Percentiles rank a stretch among this genome's conserved stretches.
These are phyloP conservation scores for Metarhizium robertsii DNA, from an alignment of 2,329 filamentous ascomycete genomes.

Conservation along the genomic window DNA sequence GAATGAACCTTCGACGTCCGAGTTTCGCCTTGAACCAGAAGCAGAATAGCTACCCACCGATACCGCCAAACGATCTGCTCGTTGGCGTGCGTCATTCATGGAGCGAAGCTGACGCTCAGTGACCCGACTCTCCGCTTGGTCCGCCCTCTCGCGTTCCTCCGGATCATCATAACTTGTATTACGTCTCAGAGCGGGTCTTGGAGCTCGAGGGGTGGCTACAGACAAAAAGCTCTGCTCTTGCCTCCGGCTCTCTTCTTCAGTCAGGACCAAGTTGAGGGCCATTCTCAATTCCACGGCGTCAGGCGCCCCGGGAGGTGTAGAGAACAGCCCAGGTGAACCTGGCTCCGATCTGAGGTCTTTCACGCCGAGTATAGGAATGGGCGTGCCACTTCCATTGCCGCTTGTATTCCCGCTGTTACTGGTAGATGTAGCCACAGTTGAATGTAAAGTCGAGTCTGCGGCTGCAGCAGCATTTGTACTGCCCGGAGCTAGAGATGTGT, in stretches of 20 bases:
- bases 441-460: background rate
- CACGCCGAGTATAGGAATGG: background rate
- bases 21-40: constrained; percentile 26
- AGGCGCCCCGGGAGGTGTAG: constrained; percentile 23
- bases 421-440: background rate
- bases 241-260: constrained; percentile 18
- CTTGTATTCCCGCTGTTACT: background rate
- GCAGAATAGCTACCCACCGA: constrained; percentile 29
- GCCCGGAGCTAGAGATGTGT: constrained; percentile 4
- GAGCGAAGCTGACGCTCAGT: constrained; percentile 28
- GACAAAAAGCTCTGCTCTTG: constrained; percentile 8
- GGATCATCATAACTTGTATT: constrained; percentile 34
- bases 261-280: constrained; percentile 28
- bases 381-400: background rate
- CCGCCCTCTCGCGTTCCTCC: constrained; percentile 29
- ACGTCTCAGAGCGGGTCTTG: constrained; percentile 29
- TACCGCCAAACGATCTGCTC: constrained; percentile 29
- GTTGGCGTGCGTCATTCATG: constrained; percentile 29
- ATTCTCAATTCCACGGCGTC: constrained; percentile 28
- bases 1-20: constrained; percentile 23
- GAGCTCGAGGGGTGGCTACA: constrained; percentile 11
- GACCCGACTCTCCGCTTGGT: constrained; percentile 27
- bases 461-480: background rate
- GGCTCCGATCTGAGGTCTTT: background rate
- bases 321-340: constrained; percentile 11